Evolutionary conservation across 2,329 filamentous ascomycete species (phyloP).

Genomic region (Penicillium nordicum): DNA sequence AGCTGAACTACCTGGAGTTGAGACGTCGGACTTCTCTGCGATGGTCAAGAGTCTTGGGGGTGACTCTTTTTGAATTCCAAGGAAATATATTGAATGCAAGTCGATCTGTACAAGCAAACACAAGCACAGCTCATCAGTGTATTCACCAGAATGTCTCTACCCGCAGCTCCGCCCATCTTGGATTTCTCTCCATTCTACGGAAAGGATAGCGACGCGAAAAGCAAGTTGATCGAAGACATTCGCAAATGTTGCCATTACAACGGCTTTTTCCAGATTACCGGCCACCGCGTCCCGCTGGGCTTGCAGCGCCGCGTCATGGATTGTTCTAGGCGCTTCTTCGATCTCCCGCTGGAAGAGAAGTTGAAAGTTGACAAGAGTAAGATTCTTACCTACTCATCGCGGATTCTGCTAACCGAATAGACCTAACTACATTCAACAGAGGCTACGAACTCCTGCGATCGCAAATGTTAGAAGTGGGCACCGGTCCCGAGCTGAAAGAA

Average conservation of each 20-base stretch:
- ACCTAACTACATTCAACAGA: conserved; percentile 41
- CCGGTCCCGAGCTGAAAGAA: conserved; percentile 45
- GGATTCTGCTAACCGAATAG: conserved; percentile 15
- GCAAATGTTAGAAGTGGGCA: conserved; percentile 44
- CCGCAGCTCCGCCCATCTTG: conserved; percentile 32
- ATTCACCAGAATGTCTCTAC: conserved; percentile 22
- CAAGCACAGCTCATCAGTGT: conserved; percentile 12
- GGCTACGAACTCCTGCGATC: conserved; percentile 45
- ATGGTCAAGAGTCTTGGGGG: background rate
- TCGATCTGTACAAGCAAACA: conserved; percentile 10
- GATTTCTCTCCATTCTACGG: conserved; percentile 36
- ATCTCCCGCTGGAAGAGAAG: conserved; percentile 43
- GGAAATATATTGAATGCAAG: conserved; percentile 10
- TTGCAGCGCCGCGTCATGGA: conserved; percentile 40
- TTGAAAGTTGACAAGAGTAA: conserved; percentile 35
- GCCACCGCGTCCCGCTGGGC: conserved; percentile 39
- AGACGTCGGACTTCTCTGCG: conserved; percentile 26
- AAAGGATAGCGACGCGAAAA: conserved; percentile 27
- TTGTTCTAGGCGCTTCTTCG: conserved; percentile 42
- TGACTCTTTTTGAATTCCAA: background rate
- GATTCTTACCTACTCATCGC: background rate
- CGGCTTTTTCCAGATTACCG: conserved; percentile 48
- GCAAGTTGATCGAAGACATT: conserved; percentile 25
- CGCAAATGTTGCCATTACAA: conserved; percentile 29
- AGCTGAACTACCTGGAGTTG: background rate